phyloP scores from a whole-genome alignment of 1,284 basidiomycete genomes.

The Heterobasidion annosum region DNA sequence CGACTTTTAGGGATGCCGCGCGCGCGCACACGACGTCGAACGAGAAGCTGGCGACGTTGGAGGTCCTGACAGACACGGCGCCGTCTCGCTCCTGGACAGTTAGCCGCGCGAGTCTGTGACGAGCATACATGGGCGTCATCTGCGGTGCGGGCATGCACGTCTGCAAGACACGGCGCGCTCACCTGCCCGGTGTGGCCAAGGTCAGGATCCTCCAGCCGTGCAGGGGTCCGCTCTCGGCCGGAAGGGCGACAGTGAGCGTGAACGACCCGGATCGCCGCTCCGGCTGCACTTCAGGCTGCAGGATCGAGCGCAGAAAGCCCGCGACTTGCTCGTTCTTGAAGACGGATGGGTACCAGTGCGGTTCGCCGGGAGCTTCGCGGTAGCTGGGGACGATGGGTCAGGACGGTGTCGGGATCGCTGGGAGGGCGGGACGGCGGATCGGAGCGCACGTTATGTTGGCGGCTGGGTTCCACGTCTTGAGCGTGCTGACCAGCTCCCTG shows the following conservation, averaged over 20 bases:
- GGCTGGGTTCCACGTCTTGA: constrained; percentile 46
- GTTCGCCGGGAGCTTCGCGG: constrained; percentile 51
- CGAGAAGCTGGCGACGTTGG: constrained; percentile 34
- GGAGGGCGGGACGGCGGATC: background rate
- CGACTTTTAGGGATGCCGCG: constrained; percentile 2
- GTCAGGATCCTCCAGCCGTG: constrained; percentile 55
- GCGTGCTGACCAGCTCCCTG: constrained; percentile 46
- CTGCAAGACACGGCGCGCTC: constrained; percentile 9
- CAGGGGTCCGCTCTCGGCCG: constrained; percentile 55
- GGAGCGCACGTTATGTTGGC: constrained; percentile 41
- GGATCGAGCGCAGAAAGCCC: constrained; percentile 35
- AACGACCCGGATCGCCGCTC: constrained; percentile 25
- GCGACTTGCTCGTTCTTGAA: constrained; percentile 48
- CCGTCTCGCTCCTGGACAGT: constrained; percentile 14
- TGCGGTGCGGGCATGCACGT: background rate
- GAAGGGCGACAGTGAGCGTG: constrained; percentile 59
- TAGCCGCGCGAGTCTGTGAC: constrained; percentile 23
- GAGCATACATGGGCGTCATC: background rate
- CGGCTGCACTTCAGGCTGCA: constrained; percentile 12
- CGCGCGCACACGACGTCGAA: constrained; percentile 4
- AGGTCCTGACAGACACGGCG: constrained; percentile 23
- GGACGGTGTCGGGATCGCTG: background rate
- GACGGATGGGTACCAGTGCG: constrained; percentile 64
- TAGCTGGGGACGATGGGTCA: constrained; percentile 27
- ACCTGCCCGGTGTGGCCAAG: constrained; percentile 54